Percentiles rank a stretch among this genome's conserved stretches.
These are phyloP conservation scores for Tuber borchii DNA, from an alignment of 495 filamentous ascomycete species.

Conservation along the genomic window DNA sequence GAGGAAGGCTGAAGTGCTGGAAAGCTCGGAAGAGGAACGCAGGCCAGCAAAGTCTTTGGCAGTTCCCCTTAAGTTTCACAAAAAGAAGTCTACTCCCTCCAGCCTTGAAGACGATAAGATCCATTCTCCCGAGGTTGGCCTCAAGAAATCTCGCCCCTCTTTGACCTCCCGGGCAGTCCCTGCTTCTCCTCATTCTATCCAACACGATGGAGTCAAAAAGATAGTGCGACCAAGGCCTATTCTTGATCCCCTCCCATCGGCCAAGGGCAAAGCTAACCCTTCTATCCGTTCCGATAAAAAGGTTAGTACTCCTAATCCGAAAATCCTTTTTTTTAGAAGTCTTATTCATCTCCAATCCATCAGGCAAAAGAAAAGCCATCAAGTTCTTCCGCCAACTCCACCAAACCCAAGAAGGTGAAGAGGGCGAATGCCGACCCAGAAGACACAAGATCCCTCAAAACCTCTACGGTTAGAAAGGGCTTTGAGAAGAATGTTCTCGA, in stretches of 20 bases:
- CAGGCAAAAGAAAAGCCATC: neutral
- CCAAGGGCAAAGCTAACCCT: neutral
- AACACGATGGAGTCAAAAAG: neutral
- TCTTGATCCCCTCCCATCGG: neutral
- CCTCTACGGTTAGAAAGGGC: neutral
- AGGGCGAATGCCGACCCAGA: neutral
- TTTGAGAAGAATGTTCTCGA: neutral
- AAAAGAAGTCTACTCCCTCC: neutral
- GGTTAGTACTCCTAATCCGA: neutral
- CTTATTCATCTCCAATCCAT: neutral
- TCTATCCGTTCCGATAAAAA: neutral
- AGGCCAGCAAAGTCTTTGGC: neutral
- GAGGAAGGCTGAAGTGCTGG: neutral
- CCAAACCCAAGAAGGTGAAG: neutral
- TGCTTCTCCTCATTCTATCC: neutral
- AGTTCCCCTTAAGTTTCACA: neutral
- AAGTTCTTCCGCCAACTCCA: neutral
- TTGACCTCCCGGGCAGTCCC: neutral
- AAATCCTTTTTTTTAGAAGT: neutral
- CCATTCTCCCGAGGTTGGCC: neutral
- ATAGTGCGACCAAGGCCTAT: neutral
- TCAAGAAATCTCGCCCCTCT: neutral
- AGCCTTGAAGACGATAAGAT: neutral
- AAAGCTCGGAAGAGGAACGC: neutral
- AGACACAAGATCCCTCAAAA: neutral